These are phyloP conservation scores for Cyclotella kingstonii DNA, from an alignment of 108 stramenopile genomes.

Conservation along the genomic window DNA sequence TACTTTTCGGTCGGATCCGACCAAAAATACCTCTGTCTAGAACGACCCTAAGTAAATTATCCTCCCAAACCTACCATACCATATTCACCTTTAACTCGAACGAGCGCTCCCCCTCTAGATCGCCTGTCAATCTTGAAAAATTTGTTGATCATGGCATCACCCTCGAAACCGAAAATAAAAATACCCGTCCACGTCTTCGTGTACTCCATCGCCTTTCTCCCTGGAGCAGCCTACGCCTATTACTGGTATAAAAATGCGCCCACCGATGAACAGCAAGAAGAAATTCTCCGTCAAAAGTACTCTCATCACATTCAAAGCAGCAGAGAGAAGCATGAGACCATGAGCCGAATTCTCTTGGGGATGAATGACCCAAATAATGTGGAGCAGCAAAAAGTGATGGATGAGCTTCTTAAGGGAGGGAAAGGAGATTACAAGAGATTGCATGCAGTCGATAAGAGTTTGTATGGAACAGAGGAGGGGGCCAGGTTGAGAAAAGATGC, in stretches of 20 bases:
- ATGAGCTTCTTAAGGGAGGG: slow-evolving; percentile 46
- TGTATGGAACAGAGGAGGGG: slow-evolving; percentile 54
- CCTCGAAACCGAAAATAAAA: slow-evolving; percentile 41
- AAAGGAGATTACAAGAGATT: slow-evolving; percentile 44
- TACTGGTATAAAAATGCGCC: slow-evolving; percentile 49
- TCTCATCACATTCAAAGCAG: slow-evolving; percentile 42
- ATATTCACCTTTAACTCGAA: no score
- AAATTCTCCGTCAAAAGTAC: slow-evolving; percentile 41
- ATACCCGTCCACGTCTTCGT: slow-evolving; percentile 55
- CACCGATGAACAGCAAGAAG: slow-evolving; percentile 45
- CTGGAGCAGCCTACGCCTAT: slow-evolving; percentile 42
- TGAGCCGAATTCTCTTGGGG: slow-evolving; percentile 35
- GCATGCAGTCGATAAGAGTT: slow-evolving; percentile 45
- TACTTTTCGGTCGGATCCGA: no score
- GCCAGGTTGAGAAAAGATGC: slow-evolving; percentile 39
- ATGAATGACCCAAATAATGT: slow-evolving; percentile 38
- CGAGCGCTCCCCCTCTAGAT: no score
- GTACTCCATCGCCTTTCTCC: slow-evolving; percentile 42
- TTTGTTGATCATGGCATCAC: no score
- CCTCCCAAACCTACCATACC: no score
- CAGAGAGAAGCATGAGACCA: slow-evolving; percentile 30
- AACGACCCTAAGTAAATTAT: no score
- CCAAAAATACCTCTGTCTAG: no score
- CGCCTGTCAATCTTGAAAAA: no score
- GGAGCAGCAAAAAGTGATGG: slow-evolving; percentile 41